Base-by-base conservation (phyloP, 1,284 basidiomycete genomes). In the Pseudozyma thailandica region DNA sequence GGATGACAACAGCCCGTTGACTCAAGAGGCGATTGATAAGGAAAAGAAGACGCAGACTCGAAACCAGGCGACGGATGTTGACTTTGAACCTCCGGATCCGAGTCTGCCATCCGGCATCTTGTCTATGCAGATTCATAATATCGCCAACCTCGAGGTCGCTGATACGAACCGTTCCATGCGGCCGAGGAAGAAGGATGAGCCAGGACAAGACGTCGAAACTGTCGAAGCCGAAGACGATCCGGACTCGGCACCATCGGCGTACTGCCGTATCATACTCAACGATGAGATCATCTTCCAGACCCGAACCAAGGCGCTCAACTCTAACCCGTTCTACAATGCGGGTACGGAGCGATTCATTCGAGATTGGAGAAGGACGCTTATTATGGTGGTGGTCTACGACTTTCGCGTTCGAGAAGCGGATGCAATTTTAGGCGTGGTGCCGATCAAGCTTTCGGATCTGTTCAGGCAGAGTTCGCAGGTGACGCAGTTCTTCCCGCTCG, bases 271-370 rank as follows among this genome's bases (percentile, higher is more conserved):
- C 28, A 82, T 85, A 31, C 66, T 86, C 27, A 86, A 86, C 71
- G 85, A 86, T 58, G 80, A 83, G 48, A 75, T 84, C 28, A 74
- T 85, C 8, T 86, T 84, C 57, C 77, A 83, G 9, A 84, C 85
- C 0, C 66, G 85, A 7, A 84, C 84, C 15, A 86, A 86, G 43
- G 57, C 68, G n/a, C 59, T 77, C 50, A 84, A 82, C 35, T 79
- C 82, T 2, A 62, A 83, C 38, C 85, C 85, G 3, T 86, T 85
- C 70, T 85, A 83, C 75, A 85, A 86, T 60, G 85, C 85, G 2
- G 77, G 83, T n/a, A 83, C 84, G 41, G 85, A 86, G 68, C 68
- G 85, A 21, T 85, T 85, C 51, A 70, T 85, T n/a, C 63, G 84
- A 20, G 85, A 86, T 75, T 86, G 85, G 85, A 78, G 79, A 9